phyloP scores from a whole-genome alignment of 306 rosid genomes.

The Inga laurina region DNA sequence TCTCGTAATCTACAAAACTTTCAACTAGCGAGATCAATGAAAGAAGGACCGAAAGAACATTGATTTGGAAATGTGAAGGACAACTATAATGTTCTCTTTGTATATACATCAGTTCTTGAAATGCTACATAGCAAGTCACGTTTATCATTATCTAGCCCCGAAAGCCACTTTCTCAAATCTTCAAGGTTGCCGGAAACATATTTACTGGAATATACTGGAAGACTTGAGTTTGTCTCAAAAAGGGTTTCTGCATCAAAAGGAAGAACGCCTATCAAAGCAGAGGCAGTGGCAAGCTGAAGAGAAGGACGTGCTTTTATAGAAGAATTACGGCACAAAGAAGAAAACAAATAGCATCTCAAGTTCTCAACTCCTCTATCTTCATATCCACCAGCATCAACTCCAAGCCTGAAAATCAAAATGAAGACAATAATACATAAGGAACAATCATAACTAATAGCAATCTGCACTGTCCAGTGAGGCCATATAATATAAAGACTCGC shows the following conservation, averaged over 20 bases:
- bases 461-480: neutral
- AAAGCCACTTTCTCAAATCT: conserved; percentile 62
- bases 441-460: neutral
- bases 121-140: conserved; percentile 51
- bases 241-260: conserved; percentile 59
- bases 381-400: conserved; percentile 66
- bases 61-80: conserved; percentile 27
- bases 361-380: conserved; percentile 62
- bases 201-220: conserved; percentile 31
- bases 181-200: conserved; percentile 42
- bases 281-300: conserved; percentile 61
- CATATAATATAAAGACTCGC: neutral
- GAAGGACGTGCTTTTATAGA: conserved; percentile 42
- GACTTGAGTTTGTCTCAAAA: conserved; percentile 36
- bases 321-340: conserved; percentile 43
- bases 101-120: conserved; percentile 38
- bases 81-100: conserved; percentile 19
- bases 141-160: conserved; percentile 56
- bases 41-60: conserved; percentile 21
- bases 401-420: conserved; percentile 56
- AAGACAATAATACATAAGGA: conserved; percentile 16
- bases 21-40: neutral
- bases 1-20: conserved; percentile 31
- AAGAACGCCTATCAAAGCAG: conserved; percentile 58
- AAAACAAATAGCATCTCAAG: conserved; percentile 52